Conservation (phyloP, 257 asterid genomes). For the Thymus quinquecostatus region DNA sequence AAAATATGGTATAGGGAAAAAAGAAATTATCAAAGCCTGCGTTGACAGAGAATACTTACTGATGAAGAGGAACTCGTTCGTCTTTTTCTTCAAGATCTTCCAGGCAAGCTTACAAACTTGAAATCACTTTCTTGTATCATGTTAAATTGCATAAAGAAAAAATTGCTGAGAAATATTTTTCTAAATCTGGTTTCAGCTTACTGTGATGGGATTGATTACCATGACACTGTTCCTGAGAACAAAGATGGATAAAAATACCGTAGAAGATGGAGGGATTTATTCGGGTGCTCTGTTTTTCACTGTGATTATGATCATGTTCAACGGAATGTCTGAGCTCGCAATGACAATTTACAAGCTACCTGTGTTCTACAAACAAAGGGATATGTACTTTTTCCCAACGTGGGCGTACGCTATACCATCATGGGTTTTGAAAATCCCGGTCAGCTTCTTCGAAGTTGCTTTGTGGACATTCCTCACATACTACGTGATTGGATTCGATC, state of each 20-base stretch:
- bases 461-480: conserved; percentile 63
- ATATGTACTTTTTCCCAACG: conserved; percentile 58
- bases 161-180: background rate
- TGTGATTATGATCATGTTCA: conserved; percentile 53
- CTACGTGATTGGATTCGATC: conserved; percentile 74
- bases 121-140: background rate
- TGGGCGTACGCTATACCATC: conserved; percentile 72
- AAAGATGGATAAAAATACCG: conserved; percentile 39
- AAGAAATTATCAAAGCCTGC: conserved; percentile 65
- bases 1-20: conserved; percentile 55
- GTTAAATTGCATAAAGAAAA: background rate
- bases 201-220: conserved; percentile 38
- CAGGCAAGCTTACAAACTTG: conserved; percentile 44
- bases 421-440: conserved; percentile 63
- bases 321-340: conserved; percentile 63
- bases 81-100: conserved; percentile 54
- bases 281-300: conserved; percentile 58
- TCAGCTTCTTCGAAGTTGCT: conserved; percentile 53
- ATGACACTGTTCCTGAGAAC: conserved; percentile 58
- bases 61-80: conserved; percentile 71
- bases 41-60: conserved; percentile 56
- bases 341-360: conserved; percentile 70
- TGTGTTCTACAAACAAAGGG: conserved; percentile 69
- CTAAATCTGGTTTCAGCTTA: conserved; percentile 43
- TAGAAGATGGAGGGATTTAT: conserved; percentile 55